Percentiles rank a stretch among this genome's conserved stretches.
Evolutionary conservation across 345 rosid genomes (phyloP).

Genomic region (Gossypium mustelinum): DNA sequence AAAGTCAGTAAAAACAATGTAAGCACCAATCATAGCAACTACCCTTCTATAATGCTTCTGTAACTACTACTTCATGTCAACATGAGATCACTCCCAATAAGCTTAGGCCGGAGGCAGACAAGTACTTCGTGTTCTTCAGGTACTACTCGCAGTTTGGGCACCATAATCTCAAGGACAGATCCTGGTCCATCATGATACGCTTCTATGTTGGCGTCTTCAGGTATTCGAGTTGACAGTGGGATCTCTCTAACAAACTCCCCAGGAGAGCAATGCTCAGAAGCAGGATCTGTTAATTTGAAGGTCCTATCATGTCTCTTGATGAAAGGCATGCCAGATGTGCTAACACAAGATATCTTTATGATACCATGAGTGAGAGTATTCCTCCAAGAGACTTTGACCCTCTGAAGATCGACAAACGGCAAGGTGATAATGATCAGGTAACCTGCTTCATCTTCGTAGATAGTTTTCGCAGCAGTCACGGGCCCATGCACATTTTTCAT

Average conservation of each 20-base stretch:
- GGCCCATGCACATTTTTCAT: conserved; percentile 81
- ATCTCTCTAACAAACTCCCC: conserved; percentile 95
- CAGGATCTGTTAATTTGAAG: conserved; percentile 85
- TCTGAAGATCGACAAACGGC: conserved; percentile 88
- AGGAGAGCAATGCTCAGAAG: conserved; percentile 95
- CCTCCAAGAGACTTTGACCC: conserved; percentile 96
- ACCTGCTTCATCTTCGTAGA: conserved; percentile 78
- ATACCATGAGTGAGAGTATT: conserved; percentile 75
- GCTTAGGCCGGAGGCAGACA: conserved; percentile 82
- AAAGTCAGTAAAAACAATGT: conserved; percentile 27
- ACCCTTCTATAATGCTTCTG: conserved; percentile 10
- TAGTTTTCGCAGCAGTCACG: conserved; percentile 90
- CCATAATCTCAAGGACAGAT: conserved; percentile 86
- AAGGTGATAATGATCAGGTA: conserved; percentile 80
- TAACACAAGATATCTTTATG: conserved; percentile 78
- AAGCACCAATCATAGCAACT: conserved; percentile 22
- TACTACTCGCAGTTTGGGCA: conserved; percentile 77
- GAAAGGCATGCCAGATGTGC: conserved; percentile 72
- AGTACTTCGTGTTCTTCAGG: conserved; percentile 97
- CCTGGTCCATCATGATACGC: conserved; percentile 89
- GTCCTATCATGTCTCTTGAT: conserved; percentile 85
- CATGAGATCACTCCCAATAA: conserved; percentile 67
- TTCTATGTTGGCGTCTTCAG: conserved; percentile 92
- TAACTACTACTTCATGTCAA: conserved; percentile 46
- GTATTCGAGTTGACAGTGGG: conserved; percentile 74